These are phyloP conservation scores for Citrus australasica DNA, from an alignment of 345 rosid genomes.

Conservation along the genomic window DNA sequence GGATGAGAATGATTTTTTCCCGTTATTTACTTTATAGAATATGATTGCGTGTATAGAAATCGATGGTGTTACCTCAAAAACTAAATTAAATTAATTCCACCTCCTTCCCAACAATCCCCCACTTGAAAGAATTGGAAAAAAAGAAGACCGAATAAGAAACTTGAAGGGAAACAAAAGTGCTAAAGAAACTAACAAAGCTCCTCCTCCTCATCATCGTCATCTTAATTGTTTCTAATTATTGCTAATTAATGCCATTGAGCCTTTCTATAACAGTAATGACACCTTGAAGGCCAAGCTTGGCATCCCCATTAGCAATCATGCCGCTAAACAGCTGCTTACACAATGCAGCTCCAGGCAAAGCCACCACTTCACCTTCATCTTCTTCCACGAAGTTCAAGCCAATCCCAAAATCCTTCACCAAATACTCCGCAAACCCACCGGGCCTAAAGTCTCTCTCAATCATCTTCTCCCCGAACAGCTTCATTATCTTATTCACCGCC, in stretches of 20 bases:
- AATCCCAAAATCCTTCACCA: conserved; percentile 89
- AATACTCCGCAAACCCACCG: conserved; percentile 72
- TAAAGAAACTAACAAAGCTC: no score
- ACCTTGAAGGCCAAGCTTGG: conserved; percentile 69
- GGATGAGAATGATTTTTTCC: no score
- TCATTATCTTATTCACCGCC: conserved; percentile 69
- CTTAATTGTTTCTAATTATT: no score
- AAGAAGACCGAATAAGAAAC: no score
- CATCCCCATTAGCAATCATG: conserved; percentile 85
- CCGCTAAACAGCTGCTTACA: conserved; percentile 68
- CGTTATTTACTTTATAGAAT: no score
- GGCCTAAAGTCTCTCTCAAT: conserved; percentile 56
- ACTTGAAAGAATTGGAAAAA: no score
- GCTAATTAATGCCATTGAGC: conserved; percentile 43
- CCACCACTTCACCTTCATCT: conserved; percentile 33
- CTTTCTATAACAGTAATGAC: conserved; percentile 66
- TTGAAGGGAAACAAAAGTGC: no score
- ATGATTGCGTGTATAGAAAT: no score
- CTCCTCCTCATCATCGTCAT: no score
- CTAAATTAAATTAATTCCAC: no score
- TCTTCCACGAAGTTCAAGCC: conserved; percentile 55
- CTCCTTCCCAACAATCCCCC: no score
- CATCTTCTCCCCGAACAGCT: conserved; percentile 69
- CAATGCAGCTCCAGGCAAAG: conserved; percentile 71
- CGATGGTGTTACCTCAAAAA: no score